Percentiles rank a stretch among this genome's conserved stretches.
phyloP scores from a whole-genome alignment of 2,329 filamentous ascomycete species.

The Cladosporium sp. region DNA sequence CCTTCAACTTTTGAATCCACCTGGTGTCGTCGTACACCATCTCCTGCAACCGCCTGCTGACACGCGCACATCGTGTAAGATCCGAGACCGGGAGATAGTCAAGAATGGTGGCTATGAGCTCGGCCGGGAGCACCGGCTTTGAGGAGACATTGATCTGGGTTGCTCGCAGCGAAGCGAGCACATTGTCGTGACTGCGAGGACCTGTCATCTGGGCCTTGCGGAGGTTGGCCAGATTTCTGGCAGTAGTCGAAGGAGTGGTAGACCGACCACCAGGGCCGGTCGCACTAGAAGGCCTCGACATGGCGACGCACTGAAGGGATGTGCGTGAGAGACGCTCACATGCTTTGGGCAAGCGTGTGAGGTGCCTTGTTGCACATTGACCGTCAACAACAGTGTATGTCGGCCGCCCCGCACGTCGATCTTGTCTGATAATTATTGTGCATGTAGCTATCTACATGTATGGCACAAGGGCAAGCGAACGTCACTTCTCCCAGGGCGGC shows the following conservation, averaged over 20 bases:
- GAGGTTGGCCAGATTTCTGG: conserved; percentile 24
- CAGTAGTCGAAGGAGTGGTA: conserved; percentile 1
- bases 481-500: neutral
- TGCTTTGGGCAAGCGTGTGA: neutral
- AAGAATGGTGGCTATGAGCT: conserved; percentile 82
- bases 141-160: conserved; percentile 70
- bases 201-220: conserved; percentile 26
- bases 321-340: neutral
- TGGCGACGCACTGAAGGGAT: neutral
- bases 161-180: conserved; percentile 73
- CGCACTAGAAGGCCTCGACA: conserved; percentile 12
- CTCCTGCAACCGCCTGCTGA: conserved; percentile 82
- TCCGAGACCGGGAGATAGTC: conserved; percentile 84
- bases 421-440: neutral
- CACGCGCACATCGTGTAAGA: conserved; percentile 77
- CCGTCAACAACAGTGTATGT: neutral
- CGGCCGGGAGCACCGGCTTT: conserved; percentile 80
- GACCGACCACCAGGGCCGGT: conserved; percentile 11
- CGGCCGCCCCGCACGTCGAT: conserved; percentile 4
- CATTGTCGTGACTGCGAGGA: conserved; percentile 33
- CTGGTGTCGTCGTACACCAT: conserved; percentile 98
- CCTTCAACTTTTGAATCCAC: conserved; percentile 82
- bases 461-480: neutral
- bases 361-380: neutral
- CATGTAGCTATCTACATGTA: neutral